A percentile compares a stretch with the other conserved stretches of the same genome.
phyloP scores from a whole-genome alignment of 345 rosid genomes.

The Arabis hirsuta region DNA sequence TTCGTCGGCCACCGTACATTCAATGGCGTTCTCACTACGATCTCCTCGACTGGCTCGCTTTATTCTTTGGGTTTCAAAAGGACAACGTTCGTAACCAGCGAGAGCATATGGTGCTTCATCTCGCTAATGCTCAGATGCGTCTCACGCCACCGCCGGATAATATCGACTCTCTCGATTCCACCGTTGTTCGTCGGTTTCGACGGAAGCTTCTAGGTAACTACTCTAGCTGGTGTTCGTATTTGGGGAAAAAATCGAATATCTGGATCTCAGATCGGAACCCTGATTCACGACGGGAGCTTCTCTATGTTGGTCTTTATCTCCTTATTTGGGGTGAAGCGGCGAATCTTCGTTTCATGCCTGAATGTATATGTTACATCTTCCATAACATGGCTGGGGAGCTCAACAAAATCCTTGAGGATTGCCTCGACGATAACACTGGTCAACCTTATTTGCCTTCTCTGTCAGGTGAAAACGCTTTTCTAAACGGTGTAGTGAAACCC shows the following conservation, averaged over 20 bases:
- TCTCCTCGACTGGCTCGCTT: conserved; percentile 85
- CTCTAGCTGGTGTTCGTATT: conserved; percentile 83
- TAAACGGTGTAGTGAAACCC: conserved; percentile 65
- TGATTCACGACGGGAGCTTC: conserved; percentile 76
- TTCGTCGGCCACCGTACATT: conserved; percentile 70
- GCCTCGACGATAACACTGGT: conserved; percentile 64
- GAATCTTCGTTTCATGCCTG: conserved; percentile 87
- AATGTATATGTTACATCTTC: conserved; percentile 82
- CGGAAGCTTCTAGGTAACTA: conserved; percentile 74
- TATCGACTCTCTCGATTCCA: conserved; percentile 75
- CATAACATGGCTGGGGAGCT: conserved; percentile 92
- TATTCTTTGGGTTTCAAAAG: conserved; percentile 84
- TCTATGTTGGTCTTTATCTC: conserved; percentile 72
- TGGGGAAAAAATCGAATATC: conserved; percentile 77
- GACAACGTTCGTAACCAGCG: conserved; percentile 91
- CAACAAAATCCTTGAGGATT: conserved; percentile 82
- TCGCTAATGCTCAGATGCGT: conserved; percentile 98
- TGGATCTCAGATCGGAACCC: conserved; percentile 85
- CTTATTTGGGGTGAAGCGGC: conserved; percentile 94
- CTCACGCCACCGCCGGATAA: conserved; percentile 89
- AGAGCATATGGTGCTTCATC: conserved; percentile 90
- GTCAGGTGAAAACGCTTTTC: conserved; percentile 63
- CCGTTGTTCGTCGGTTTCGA: conserved; percentile 75
- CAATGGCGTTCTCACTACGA: conserved; percentile 85
- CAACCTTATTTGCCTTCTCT: conserved; percentile 56